These are phyloP conservation scores for Mucor racemosus DNA, from an alignment of 371 early-diverging fungal genomes.

Conservation along the genomic window DNA sequence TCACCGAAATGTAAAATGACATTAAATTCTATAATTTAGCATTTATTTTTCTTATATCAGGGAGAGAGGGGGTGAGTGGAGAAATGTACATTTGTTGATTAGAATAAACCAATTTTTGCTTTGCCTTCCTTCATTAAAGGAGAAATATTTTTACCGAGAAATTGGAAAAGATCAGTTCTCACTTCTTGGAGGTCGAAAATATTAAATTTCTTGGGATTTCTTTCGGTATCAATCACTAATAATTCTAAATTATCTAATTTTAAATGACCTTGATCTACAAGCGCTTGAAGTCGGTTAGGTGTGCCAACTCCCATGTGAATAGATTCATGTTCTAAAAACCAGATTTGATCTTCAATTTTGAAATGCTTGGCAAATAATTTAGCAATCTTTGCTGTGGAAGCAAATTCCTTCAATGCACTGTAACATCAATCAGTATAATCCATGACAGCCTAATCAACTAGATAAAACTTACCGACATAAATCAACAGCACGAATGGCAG, in stretches of 20 bases:
- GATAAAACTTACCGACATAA: slow-evolving; percentile 54
- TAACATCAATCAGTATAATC: background rate
- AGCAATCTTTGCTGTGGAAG: slow-evolving; percentile 60
- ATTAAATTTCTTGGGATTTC: slow-evolving; percentile 78
- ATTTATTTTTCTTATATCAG: background rate
- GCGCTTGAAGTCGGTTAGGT: slow-evolving; percentile 76
- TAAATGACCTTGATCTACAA: slow-evolving; percentile 69
- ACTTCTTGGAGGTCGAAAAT: slow-evolving; percentile 80
- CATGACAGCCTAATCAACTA: background rate
- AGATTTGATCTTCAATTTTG: slow-evolving; percentile 77
- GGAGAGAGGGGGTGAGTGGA: background rate
- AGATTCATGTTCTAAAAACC: slow-evolving; percentile 59
- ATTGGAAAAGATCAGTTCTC: slow-evolving; percentile 65
- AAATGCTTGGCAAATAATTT: slow-evolving; percentile 90
- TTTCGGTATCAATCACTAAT: slow-evolving; percentile 74
- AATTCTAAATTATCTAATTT: slow-evolving; percentile 69
- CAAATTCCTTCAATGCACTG: slow-evolving; percentile 45
- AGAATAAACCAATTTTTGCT: slow-evolving; percentile 48
- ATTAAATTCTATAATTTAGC: too few species aligned
- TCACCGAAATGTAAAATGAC: background rate
- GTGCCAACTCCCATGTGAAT: slow-evolving; percentile 84
- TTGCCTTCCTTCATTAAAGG: slow-evolving; percentile 42
- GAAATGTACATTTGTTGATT: slow-evolving; percentile 7
- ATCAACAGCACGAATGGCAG: slow-evolving; percentile 78
- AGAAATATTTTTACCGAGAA: slow-evolving; percentile 42